Evolutionary conservation across 2,329 filamentous ascomycete species (phyloP).

Genomic region (Blumeria graminis): DNA sequence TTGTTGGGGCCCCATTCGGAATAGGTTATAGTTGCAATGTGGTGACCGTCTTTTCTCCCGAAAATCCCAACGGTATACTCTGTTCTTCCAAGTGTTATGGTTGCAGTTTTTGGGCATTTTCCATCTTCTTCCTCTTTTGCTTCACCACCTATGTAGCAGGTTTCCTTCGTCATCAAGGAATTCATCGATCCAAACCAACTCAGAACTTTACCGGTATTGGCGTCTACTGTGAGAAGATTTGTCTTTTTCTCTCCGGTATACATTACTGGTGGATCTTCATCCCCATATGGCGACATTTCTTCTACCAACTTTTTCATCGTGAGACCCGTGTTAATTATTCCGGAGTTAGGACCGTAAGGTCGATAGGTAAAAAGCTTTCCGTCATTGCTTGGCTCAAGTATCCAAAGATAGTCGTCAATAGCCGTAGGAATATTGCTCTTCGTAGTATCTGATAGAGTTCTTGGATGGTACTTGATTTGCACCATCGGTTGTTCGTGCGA

Average conservation of each 20-base stretch:
- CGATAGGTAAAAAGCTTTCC: slow-evolving; percentile 73
- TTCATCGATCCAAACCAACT: slow-evolving; percentile 65
- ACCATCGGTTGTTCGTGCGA: slow-evolving; percentile 72
- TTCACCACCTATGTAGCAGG: slow-evolving; percentile 28
- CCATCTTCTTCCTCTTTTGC: slow-evolving; percentile 34
- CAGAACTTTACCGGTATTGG: slow-evolving; percentile 55
- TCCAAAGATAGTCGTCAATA: slow-evolving; percentile 80
- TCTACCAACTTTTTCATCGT: slow-evolving; percentile 79
- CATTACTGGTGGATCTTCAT: slow-evolving; percentile 51
- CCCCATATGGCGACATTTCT: slow-evolving; percentile 51
- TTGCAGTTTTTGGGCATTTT: slow-evolving; percentile 49
- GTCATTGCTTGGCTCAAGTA: slow-evolving; percentile 74
- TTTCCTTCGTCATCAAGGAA: slow-evolving; percentile 43
- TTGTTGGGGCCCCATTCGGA: slow-evolving; percentile 91
- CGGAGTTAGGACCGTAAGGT: slow-evolving; percentile 32
- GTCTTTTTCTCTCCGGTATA: slow-evolving; percentile 87
- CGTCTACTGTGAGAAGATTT: slow-evolving; percentile 71
- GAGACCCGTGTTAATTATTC: slow-evolving; percentile 40
- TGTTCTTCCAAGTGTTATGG: slow-evolving; percentile 59
- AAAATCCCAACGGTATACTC: slow-evolving; percentile 81
- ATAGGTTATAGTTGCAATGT: slow-evolving; percentile 74
- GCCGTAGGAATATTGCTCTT: slow-evolving; percentile 30
- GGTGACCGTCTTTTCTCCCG: slow-evolving; percentile 43
- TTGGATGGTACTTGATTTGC: slow-evolving; percentile 60
- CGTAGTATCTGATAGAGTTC: slow-evolving; percentile 37